Base-by-base conservation (phyloP, 495 filamentous ascomycete genomes). In the Neohortaea acidophila region DNA sequence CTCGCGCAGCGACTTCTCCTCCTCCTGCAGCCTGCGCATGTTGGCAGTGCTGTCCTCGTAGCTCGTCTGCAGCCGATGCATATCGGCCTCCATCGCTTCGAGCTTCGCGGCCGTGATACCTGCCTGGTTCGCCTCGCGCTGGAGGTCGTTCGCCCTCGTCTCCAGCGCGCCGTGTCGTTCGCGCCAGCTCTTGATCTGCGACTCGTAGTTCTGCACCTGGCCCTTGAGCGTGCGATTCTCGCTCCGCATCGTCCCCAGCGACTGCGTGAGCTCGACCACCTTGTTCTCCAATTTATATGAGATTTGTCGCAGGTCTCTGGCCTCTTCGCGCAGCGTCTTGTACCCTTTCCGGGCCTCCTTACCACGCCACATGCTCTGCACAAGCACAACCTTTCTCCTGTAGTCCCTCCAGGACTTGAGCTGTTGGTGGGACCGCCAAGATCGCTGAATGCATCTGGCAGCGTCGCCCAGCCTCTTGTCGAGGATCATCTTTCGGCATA, bases 261-360 rank as follows among this genome's bases (percentile, higher is more conserved):
- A 79, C 59, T 99, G 91, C 8, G 91, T 99, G 49, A 99, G 67
- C 62, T 99, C 91, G 38, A 94, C 82, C 39, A 97, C 89, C 72
- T 97, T 96, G 67, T 96, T 94, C 66, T 96, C 91, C 52, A 97
- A 62, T 65, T 91, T 96, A 65, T 96, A 96, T 11, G 86, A 94
- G 47, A 97, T 97, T 58, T 94, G 84, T 64, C 94, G 94, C 50
- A 97, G 72, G 67, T 97, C 89, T 52, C 91, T 79, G 26, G 89
- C 86, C 57, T 97, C 91, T 58, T 92, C 87, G 35, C 91, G 81
- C 38, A 92, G 59, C 29, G 57, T 74, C 72, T 92, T 94, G 67
- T 97, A 97, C 35, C 68, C 72, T 37, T 66, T 69, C 43, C 91
- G 71, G 38, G 89, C 91, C 45, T 64, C 49, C 62, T 70, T 89